Conservation (phyloP, 2,329 filamentous ascomycete species). For the Lecanosticta acicola region DNA sequence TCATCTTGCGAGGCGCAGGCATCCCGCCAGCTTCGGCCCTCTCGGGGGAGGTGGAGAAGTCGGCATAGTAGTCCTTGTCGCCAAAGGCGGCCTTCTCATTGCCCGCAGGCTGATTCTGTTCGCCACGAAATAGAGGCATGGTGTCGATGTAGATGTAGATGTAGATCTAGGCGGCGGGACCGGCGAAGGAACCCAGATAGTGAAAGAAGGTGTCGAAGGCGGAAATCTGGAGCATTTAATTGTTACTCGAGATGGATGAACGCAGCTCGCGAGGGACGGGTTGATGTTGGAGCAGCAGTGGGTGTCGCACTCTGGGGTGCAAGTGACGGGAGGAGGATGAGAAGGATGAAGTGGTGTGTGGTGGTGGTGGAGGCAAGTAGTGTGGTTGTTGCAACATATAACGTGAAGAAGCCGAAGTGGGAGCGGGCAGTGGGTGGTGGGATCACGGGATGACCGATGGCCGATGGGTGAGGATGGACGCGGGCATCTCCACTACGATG, state of each 20-base stretch:
- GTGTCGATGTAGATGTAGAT: background rate
- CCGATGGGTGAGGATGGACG: too few species aligned
- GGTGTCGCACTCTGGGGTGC: background rate
- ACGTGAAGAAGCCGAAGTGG: too few species aligned
- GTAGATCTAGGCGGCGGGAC: slow-evolving; percentile 4
- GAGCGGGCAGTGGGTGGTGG: too few species aligned
- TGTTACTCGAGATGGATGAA: background rate
- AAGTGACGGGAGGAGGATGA: background rate
- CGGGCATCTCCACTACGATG: too few species aligned
- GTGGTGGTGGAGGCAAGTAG: background rate
- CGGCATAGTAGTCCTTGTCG: slow-evolving; percentile 25
- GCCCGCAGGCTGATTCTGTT: background rate
- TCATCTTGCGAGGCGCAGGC: slow-evolving; percentile 33
- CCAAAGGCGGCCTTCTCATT: slow-evolving; percentile 14
- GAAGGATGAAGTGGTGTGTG: background rate
- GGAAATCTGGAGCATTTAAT: slow-evolving; percentile 15
- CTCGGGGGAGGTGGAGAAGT: slow-evolving; percentile 25
- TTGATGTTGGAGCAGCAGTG: background rate
- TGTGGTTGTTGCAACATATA: too few species aligned
- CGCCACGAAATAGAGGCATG: too few species aligned
- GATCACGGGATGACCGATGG: too few species aligned
- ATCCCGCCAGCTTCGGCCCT: slow-evolving; percentile 29
- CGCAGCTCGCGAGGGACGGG: background rate
- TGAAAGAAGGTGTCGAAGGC: slow-evolving; percentile 12
- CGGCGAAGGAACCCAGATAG: slow-evolving; percentile 11